phyloP scores from a whole-genome alignment of 2,329 filamentous ascomycete species.

The Lojkania enalia region DNA sequence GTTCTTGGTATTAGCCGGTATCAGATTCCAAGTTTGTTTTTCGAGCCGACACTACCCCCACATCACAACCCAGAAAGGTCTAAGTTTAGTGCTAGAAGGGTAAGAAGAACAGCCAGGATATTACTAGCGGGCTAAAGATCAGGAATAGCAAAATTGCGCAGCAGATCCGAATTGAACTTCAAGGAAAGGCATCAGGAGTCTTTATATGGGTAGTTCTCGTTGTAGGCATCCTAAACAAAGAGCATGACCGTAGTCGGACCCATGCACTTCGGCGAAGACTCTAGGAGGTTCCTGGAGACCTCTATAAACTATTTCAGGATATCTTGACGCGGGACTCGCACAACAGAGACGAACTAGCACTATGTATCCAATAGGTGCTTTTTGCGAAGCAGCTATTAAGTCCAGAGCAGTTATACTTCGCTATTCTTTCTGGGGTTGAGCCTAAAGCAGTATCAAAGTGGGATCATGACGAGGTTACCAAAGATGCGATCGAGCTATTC shows the following conservation, averaged over 20 bases:
- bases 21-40: slow-evolving; percentile 46
- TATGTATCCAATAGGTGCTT: slow-evolving; percentile 20
- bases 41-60: slow-evolving; percentile 56
- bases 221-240: slow-evolving; percentile 51
- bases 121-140: slow-evolving; percentile 29
- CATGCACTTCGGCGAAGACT: slow-evolving; percentile 39
- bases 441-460: slow-evolving; percentile 12
- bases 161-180: slow-evolving; percentile 36
- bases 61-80: slow-evolving; percentile 39
- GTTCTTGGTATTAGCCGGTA: slow-evolving; percentile 10
- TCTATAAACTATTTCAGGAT: slow-evolving; percentile 56
- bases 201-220: slow-evolving; percentile 54
- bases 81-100: slow-evolving; percentile 40
- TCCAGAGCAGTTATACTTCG: slow-evolving; percentile 12
- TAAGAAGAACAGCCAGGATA: slow-evolving; percentile 43
- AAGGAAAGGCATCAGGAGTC: slow-evolving; percentile 46
- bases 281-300: slow-evolving; percentile 44
- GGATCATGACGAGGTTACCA: slow-evolving; percentile 18
- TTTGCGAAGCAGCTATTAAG: slow-evolving; percentile 10
- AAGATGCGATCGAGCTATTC: slow-evolving; percentile 17
- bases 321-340: slow-evolving; percentile 46
- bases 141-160: slow-evolving; percentile 21
- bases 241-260: slow-evolving; percentile 37
- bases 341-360: slow-evolving; percentile 11
- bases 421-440: slow-evolving; percentile 16